Conservation (phyloP, 352 stramenopile species). For the Phytopythium mirpurense region DNA sequence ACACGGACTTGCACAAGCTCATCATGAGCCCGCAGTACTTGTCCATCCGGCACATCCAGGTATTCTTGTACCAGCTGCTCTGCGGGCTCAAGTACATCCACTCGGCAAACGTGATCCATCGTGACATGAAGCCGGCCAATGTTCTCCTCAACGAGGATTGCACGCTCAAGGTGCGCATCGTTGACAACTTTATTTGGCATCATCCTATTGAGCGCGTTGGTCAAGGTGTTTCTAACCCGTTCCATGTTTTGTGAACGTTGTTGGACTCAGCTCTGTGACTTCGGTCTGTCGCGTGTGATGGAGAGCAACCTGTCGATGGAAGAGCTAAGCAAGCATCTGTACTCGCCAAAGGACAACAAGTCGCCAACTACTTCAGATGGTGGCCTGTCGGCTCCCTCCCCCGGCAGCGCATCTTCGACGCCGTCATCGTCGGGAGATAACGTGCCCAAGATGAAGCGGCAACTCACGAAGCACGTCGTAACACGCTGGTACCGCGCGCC, state of each 20-base stretch:
- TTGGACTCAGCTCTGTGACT: constrained; percentile 85
- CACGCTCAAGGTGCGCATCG: constrained; percentile 58
- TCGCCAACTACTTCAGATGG: constrained; percentile 70
- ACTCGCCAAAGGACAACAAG: constrained; percentile 76
- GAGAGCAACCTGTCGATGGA: constrained; percentile 74
- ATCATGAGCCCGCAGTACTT: constrained; percentile 92
- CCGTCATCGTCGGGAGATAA: constrained; percentile 56
- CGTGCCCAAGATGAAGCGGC: constrained; percentile 73
- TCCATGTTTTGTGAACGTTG: too few species aligned
- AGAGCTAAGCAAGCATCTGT: constrained; percentile 69
- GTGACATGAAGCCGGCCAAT: constrained; percentile 88
- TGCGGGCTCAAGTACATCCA: constrained; percentile 96
- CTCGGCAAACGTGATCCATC: constrained; percentile 87
- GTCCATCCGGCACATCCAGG: constrained; percentile 94
- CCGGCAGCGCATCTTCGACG: constrained; percentile 58
- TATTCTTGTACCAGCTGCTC: constrained; percentile 96
- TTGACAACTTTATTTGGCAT: neutral
- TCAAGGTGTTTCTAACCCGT: neutral
- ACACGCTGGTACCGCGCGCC: constrained; percentile 97
- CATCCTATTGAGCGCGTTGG: too few species aligned
- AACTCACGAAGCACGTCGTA: constrained; percentile 98
- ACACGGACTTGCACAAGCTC: constrained; percentile 93
- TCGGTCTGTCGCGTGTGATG: constrained; percentile 78
- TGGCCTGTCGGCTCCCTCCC: constrained; percentile 51
- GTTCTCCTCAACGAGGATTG: constrained; percentile 87